phyloP scores from a whole-genome alignment of 805 yeast genomes.

The Metschnikowia arizonensis region DNA sequence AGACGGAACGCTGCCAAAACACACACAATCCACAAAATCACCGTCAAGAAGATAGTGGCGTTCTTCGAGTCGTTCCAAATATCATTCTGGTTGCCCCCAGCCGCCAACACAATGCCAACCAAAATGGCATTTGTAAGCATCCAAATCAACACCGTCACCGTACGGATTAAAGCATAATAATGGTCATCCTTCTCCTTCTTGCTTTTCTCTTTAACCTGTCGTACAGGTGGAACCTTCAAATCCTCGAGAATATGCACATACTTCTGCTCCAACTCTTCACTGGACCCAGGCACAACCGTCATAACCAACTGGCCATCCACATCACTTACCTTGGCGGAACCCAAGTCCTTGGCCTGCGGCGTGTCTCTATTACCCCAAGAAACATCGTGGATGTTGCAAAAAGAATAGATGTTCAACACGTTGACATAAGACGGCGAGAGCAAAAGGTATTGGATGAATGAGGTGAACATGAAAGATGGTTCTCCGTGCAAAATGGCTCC shows the following conservation, averaged over 20 bases:
- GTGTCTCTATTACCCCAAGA: slow-evolving; percentile 98
- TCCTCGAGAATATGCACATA: slow-evolving; percentile 63
- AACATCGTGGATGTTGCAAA: slow-evolving; percentile 92
- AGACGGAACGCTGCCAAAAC: slow-evolving; percentile 82
- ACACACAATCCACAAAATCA: slow-evolving; percentile 91
- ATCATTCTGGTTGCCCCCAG: slow-evolving; percentile 65
- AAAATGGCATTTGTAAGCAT: slow-evolving; percentile 79
- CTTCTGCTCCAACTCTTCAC: slow-evolving; percentile 68
- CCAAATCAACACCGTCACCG: slow-evolving; percentile 88
- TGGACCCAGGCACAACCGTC: slow-evolving; percentile 58
- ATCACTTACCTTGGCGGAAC: slow-evolving; percentile 66
- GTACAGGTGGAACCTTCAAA: slow-evolving; percentile 41
- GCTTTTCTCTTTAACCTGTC: slow-evolving; percentile 14
- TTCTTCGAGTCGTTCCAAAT: slow-evolving; percentile 35
- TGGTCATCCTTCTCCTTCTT: slow-evolving; percentile 49
- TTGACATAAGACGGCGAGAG: slow-evolving; percentile 88
- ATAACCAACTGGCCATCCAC: slow-evolving; percentile 37
- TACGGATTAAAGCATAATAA: slow-evolving; percentile 86
- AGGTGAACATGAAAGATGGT: slow-evolving; percentile 90
- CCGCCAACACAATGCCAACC: slow-evolving; percentile 76
- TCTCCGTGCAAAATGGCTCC: slow-evolving; percentile 81
- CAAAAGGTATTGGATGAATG: slow-evolving; percentile 77
- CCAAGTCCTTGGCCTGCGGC: slow-evolving; percentile 62
- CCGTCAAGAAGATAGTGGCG: slow-evolving; percentile 68
- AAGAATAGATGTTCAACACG: slow-evolving; percentile 88